A percentile compares a stretch with the other conserved stretches of the same genome.
phyloP scores from a whole-genome alignment of 768 basidiomycete species.

The Erythrobasidium yunnanense region DNA sequence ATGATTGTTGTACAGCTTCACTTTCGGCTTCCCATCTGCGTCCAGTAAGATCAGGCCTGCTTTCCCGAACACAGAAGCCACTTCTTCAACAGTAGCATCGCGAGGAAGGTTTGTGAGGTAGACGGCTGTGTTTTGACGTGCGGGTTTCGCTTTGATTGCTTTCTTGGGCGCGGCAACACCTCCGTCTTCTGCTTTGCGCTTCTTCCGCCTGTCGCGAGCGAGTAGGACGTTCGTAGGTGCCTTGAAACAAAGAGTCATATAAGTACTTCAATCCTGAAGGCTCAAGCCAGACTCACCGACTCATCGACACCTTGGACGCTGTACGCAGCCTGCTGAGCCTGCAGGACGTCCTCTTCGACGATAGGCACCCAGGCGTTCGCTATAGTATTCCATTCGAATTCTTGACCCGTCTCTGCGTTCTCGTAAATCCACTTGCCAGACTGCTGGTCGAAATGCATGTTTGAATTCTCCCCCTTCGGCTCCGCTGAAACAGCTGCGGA shows the following conservation, averaged over 20 bases:
- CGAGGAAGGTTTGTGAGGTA: conserved; percentile 74
- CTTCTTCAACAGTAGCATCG: conserved; percentile 61
- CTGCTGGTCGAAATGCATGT: conserved; percentile 55
- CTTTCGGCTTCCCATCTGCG: conserved; percentile 76
- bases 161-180: conserved; percentile 43
- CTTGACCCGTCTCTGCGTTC: conserved; percentile 67
- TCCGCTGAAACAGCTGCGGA: background rate
- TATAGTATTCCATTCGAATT: conserved; percentile 71
- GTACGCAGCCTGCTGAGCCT: conserved; percentile 83
- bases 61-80: conserved; percentile 75
- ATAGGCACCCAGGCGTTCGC: conserved; percentile 74
- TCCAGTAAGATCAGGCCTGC: conserved; percentile 90
- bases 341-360: conserved; percentile 48
- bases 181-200: conserved; percentile 68
- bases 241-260: conserved; percentile 43
- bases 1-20: conserved; percentile 78
- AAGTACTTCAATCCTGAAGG: background rate
- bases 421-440: conserved; percentile 77
- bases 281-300: conserved; percentile 50
- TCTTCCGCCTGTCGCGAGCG: conserved; percentile 44
- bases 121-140: conserved; percentile 48
- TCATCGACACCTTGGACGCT: conserved; percentile 88
- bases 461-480: background rate
- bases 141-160: conserved; percentile 24
- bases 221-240: conserved; percentile 76